Evolutionary conservation across 352 stramenopile species (phyloP).

Genomic region (Pythium sukuiense): DNA sequence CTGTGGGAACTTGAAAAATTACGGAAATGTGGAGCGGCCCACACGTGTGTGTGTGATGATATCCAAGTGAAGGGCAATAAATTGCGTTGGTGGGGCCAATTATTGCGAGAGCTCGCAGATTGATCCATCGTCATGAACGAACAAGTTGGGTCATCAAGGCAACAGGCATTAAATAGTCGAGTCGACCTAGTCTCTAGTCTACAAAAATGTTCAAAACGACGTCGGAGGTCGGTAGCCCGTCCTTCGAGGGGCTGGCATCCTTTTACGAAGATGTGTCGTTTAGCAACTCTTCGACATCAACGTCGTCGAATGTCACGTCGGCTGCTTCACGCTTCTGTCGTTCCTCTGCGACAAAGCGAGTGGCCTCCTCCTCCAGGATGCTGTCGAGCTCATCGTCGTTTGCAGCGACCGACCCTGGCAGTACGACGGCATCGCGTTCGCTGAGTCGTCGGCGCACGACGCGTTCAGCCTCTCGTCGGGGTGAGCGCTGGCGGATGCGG

Average conservation of each 20-base stretch:
- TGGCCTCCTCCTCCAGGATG: conserved; percentile 67
- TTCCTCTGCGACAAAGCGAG: conserved; percentile 57
- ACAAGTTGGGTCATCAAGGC: not conserved
- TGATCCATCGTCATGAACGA: not conserved
- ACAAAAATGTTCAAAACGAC: conserved; percentile 8
- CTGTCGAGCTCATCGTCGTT: conserved; percentile 41
- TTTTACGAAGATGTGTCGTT: conserved; percentile 34
- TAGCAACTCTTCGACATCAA: conserved; percentile 65
- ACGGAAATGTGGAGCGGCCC: conserved; percentile 1
- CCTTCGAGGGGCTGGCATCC: not conserved
- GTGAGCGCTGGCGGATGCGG: conserved; percentile 27
- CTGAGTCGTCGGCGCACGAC: conserved; percentile 61
- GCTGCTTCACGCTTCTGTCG: conserved; percentile 34
- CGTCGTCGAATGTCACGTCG: conserved; percentile 51
- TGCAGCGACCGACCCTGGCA: conserved; percentile 20
- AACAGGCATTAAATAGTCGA: not conserved
- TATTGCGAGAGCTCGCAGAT: not conserved
- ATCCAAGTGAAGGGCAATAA: too few species aligned
- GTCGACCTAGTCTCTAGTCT: conserved; percentile 5
- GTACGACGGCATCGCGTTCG: conserved; percentile 21
- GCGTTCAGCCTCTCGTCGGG: conserved; percentile 20
- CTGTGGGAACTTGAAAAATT: conserved; percentile 9
- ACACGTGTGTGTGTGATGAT: not conserved
- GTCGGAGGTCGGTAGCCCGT: not conserved
- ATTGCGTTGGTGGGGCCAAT: not conserved